These are phyloP conservation scores for Sclerotinia glacialis DNA, from an alignment of 2,329 filamentous ascomycete genomes.

Conservation along the genomic window DNA sequence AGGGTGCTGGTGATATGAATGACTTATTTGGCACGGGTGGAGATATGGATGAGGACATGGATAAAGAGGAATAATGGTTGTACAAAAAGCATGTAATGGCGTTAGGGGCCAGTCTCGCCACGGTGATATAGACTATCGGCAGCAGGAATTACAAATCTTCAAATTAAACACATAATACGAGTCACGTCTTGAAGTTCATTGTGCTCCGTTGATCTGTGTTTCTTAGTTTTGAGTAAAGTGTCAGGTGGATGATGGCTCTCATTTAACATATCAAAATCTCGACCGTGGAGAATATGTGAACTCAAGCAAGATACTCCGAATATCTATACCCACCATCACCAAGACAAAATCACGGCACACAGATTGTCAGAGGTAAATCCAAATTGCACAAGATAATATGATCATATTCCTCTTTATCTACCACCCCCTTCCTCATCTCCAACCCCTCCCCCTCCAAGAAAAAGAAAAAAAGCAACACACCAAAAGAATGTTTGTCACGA, in stretches of 20 bases:
- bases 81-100: constrained; percentile 22
- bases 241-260: background rate
- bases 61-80: constrained; percentile 41
- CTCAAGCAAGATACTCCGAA: background rate
- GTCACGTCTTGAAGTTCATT: background rate
- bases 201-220: background rate
- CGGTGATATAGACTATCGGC: constrained; percentile 1
- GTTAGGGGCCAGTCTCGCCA: constrained; percentile 19
- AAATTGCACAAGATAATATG: background rate
- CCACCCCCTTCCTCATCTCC: background rate
- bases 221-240: background rate
- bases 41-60: constrained; percentile 44
- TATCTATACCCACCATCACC: background rate
- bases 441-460: no score
- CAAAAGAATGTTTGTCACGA: constrained; percentile 38
- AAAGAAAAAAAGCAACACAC: background rate
- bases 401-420: background rate
- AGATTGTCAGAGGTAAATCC: background rate
- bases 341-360: background rate
- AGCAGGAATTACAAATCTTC: background rate
- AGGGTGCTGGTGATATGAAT: constrained; percentile 21
- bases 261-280: background rate
- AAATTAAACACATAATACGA: background rate
- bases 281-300: background rate
- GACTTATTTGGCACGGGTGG: constrained; percentile 36